Conservation (phyloP, 352 stramenopile genomes). For the Phytophthora capsici region DNA sequence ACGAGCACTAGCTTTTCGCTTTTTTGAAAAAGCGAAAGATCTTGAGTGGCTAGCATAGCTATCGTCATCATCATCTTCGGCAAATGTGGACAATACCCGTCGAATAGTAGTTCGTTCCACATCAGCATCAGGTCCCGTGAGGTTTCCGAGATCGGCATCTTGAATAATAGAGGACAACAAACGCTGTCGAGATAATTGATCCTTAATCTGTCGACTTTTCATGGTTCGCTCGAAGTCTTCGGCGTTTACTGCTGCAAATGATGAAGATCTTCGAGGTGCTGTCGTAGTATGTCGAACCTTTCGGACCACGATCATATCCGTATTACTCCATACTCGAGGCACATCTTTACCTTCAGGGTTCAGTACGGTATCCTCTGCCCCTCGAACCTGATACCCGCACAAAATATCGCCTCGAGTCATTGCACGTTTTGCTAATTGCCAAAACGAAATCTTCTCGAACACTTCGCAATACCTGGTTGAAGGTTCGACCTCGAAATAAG, state of each 20-base stretch:
- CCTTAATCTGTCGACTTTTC: constrained; percentile 53
- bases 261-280: constrained; percentile 20
- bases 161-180: constrained; percentile 66
- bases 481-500: constrained; percentile 78
- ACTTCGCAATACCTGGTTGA: constrained; percentile 64
- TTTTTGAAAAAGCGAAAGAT: constrained; percentile 24
- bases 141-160: constrained; percentile 49
- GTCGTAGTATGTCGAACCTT: constrained; percentile 27
- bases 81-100: constrained; percentile 44
- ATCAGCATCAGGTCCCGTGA: constrained; percentile 25
- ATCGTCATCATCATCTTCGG: constrained; percentile 15
- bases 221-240: constrained; percentile 66
- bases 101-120: constrained; percentile 39
- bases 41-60: background rate
- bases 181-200: constrained; percentile 50
- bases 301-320: constrained; percentile 78
- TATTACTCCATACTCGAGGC: constrained; percentile 50
- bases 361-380: constrained; percentile 61
- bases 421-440: constrained; percentile 74
- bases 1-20: constrained; percentile 34
- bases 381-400: constrained; percentile 76
- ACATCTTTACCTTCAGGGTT: constrained; percentile 73
- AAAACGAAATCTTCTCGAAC: constrained; percentile 72
- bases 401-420: constrained; percentile 69
- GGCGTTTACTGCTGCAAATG: constrained; percentile 24